Evolutionary conservation across 2,329 filamentous ascomycete species (phyloP), one percentile per base, ranked within the genome.

Genomic region (Colletotrichum camelliae): DNA sequence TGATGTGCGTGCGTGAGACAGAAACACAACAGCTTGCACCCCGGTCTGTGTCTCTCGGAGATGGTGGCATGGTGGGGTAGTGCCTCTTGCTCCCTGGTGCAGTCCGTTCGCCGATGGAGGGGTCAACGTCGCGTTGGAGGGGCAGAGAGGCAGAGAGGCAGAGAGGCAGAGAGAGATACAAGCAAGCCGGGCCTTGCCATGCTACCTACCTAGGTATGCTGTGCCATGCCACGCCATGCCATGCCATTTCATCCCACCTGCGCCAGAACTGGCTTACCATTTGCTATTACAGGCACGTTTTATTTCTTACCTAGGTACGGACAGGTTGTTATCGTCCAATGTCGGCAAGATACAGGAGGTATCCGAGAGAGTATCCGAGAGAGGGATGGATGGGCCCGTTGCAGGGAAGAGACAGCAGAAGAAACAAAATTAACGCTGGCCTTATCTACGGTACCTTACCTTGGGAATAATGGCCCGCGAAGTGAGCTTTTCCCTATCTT

Each of bases 261-360:
- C 79, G 61, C 73, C 72, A 74, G 78, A 71, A 69, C 73, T 43
- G 76, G 78, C 76, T 79, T 79, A 78, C 78, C 76, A 80, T 82
- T 81, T 80, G 80, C 79, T 79, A 77, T 78, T 65, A 74, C 48
- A 72, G 71, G 10, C 43, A 52, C 43, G 43, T 52, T 52, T 52
- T 7, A 18, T 52, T 52, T 12, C n/a, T 7, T 13, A 27, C 24
- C 24, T 27, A 7, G 43, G 6, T 12, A 52, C 43, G 43, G 43
- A 52, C 7, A 52, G 43, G 43, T 52, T n/a, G 55, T 31, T 58
- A 58, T 58, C 55, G 27, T 24, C 27, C 55, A 58, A 27, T 29
- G 27, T 27, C 55, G 55, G 55, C 24, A 58, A 29, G 27, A 58
- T 27, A 58, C 21, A 58, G 27, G 16, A 58, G 27, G 24, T 31